Percentiles rank a stretch among this genome's conserved stretches.
Conservation (phyloP, 2,329 filamentous ascomycete genomes). For the Alternaria atra region DNA sequence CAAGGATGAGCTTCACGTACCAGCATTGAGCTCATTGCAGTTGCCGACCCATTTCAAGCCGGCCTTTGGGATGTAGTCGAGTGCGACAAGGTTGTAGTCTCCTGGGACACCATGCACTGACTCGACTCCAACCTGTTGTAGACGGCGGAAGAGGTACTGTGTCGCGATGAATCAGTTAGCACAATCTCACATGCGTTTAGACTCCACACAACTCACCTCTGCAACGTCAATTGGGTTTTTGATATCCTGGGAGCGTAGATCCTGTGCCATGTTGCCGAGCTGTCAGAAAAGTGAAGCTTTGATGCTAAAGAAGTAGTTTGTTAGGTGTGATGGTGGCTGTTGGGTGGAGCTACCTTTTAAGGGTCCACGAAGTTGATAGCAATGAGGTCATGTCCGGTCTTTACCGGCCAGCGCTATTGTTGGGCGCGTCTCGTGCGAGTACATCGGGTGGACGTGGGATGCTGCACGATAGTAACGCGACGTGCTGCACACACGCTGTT, state of each 20-base stretch:
- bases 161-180: constrained; percentile 14
- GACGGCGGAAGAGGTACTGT: constrained; percentile 52
- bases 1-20: constrained; percentile 40
- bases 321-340: constrained; percentile 16
- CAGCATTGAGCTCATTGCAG: constrained; percentile 68
- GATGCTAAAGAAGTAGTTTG: constrained; percentile 8
- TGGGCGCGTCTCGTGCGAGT: constrained; percentile 18
- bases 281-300: constrained; percentile 4
- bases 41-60: constrained; percentile 68
- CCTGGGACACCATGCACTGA: constrained; percentile 59
- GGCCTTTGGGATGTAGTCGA: constrained; percentile 66
- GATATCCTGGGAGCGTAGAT: constrained; percentile 55
- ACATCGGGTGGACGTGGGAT: constrained; percentile 16
- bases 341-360: constrained; percentile 26
- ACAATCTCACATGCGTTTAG: not conserved
- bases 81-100: constrained; percentile 58
- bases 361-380: constrained; percentile 4
- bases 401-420: constrained; percentile 18
- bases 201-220: constrained; percentile 52
- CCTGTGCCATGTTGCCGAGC: constrained; percentile 42
- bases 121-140: constrained; percentile 55
- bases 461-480: constrained; percentile 23
- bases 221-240: constrained; percentile 65
- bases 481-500: constrained; percentile 18
- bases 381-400: constrained; percentile 22